Base-by-base conservation (phyloP, 1,139 yeast species). In the Meyerozyma smithsonii region DNA sequence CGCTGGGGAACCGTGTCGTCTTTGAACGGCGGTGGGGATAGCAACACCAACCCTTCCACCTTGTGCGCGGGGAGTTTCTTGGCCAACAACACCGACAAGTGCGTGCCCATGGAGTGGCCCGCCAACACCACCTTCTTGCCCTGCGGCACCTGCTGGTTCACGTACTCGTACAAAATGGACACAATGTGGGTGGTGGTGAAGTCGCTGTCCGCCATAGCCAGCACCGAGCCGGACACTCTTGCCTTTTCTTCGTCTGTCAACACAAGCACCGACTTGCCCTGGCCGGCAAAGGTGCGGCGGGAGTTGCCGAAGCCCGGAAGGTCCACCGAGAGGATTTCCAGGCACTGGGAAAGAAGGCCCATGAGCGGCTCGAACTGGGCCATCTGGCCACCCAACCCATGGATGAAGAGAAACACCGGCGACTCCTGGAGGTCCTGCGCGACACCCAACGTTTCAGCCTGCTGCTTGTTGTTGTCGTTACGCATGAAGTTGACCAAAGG, bases 51-150 rank as follows among this genome's bases (percentile, higher is more conserved):
- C 0, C 75, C 74, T 54, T 69, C 81, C 4, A 69, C 78, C 41
- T 54, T 65, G 33, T 43, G 51, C 4, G 53, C 44, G 0, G 74
- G 72, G 6, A 80, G 60, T 39, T 54, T 59, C 37, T 62, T 58
- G 3, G 78, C 75, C 10, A 81, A 59, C 48, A 74, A 70, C 5
- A 74, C 62, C 4, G 78, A 64, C 28, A 84, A 52, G 44, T 74
- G 77, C 1, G 85, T 69, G 3, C 94, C 94, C 86, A 84, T 81
- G 1, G 92, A 84, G 57, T 84, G 94, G 8, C 86, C 85, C 4
- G 85, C 61, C 23, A 84, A 51, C 1, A 84, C 72, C n/a, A 83
- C 58, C 38, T 69, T 75, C 44, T 69, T 69, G 33, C 75, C 56
- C 2, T 56, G 52, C 0, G 76, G 72, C 11, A 75, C 61, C 25